phyloP scores from a whole-genome alignment of 1,139 yeast species.

The Diutina mesorugosa region DNA sequence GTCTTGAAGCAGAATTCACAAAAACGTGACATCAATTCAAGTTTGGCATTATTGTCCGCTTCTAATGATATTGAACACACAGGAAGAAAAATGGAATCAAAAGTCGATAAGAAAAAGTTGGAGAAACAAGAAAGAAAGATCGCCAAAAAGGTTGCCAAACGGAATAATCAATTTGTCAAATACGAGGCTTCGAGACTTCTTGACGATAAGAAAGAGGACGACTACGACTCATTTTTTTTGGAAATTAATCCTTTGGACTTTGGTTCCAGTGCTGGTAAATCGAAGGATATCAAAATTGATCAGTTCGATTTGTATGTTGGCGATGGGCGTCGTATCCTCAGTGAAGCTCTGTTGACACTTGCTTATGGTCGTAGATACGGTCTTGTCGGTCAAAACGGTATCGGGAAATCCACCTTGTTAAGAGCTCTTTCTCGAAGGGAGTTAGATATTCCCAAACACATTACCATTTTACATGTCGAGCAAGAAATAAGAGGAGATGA shows the following conservation, averaged over 20 bases:
- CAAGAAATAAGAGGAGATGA: constrained; percentile 96
- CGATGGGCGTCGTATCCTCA: constrained; percentile 83
- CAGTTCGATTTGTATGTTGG: constrained; percentile 91
- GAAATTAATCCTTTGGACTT: constrained; percentile 91
- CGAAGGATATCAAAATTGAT: constrained; percentile 88
- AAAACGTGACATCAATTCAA: constrained; percentile 61
- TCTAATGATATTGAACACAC: constrained; percentile 79
- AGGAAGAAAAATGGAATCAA: constrained; percentile 82
- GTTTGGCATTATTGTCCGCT: constrained; percentile 62
- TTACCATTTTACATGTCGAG: constrained; percentile 90
- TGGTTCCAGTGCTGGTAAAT: constrained; percentile 84
- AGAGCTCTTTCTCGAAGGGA: constrained; percentile 91
- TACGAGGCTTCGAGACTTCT: constrained; percentile 90
- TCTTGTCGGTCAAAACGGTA: constrained; percentile 97
- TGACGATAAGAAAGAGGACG: constrained; percentile 47
- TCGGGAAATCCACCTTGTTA: constrained; percentile 91
- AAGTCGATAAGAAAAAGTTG: constrained; percentile 91
- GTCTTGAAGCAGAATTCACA: constrained; percentile 43
- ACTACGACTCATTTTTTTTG: constrained; percentile 88
- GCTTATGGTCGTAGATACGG: constrained; percentile 94
- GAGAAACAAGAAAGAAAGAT: constrained; percentile 96
- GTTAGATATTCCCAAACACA: constrained; percentile 84
- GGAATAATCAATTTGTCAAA: constrained; percentile 74
- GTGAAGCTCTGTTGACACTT: constrained; percentile 77
- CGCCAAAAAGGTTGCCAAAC: constrained; percentile 91